Evolutionary conservation across 1,284 basidiomycete genomes (phyloP).

Genomic region (Fomitopsis schrenkii): DNA sequence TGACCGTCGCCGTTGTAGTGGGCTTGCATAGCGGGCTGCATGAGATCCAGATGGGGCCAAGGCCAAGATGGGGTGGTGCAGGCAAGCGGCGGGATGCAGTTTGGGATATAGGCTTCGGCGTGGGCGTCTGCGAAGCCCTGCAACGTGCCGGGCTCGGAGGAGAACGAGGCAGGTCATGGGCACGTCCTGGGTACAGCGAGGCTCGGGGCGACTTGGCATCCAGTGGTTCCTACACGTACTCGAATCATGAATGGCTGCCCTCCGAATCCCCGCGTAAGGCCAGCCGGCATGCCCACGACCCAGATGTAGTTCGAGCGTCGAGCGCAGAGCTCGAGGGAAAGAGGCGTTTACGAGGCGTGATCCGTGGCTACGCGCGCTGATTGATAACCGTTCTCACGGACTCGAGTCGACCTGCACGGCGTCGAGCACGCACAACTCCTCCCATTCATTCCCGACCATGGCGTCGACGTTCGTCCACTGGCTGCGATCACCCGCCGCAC

Average conservation of each 20-base stretch:
- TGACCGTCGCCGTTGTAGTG: constrained; percentile 15
- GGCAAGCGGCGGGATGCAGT: not conserved
- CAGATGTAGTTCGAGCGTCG: not conserved
- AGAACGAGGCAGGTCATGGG: constrained; percentile 5
- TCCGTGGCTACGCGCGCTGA: not conserved
- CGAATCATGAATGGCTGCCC: not conserved
- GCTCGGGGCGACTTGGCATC: not conserved
- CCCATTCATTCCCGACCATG: constrained; percentile 40
- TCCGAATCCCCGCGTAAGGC: not conserved
- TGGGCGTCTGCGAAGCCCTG: constrained; percentile 10
- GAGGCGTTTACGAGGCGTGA: not conserved
- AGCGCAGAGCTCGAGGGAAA: not conserved
- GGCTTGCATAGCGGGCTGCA: constrained; percentile 20
- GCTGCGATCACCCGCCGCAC: constrained; percentile 84
- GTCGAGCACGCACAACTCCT: constrained; percentile 7
- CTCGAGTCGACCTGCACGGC: constrained; percentile 1
- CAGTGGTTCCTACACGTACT: not conserved
- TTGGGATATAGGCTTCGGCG: not conserved
- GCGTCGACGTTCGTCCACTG: constrained; percentile 80
- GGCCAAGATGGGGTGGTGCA: not conserved
- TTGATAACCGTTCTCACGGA: not conserved
- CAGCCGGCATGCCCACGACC: not conserved
- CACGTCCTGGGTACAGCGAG: not conserved
- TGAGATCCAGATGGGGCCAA: not conserved
- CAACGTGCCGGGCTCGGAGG: constrained; percentile 8